These are phyloP conservation scores for Calonectria multiphialidica DNA, from an alignment of 2,329 filamentous ascomycete species.

Conservation along the genomic window DNA sequence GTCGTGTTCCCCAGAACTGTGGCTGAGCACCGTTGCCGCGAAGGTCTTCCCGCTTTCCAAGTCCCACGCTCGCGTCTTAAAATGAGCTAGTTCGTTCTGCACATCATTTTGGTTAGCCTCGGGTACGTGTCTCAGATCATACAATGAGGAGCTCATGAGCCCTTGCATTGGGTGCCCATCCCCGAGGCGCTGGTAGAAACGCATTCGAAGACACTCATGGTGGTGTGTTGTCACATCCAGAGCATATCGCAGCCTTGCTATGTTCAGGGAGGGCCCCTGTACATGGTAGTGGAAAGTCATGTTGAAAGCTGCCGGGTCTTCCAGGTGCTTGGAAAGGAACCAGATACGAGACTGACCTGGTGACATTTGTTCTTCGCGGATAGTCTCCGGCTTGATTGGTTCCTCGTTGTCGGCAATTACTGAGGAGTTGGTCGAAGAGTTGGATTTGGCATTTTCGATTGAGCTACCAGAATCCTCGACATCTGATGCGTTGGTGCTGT, in stretches of 20 bases:
- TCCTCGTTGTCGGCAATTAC: neutral
- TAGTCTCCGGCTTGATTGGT: constrained; percentile 2
- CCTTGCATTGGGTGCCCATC: constrained; percentile 37
- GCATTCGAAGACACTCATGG: constrained; percentile 38
- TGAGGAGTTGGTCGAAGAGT: constrained; percentile 11
- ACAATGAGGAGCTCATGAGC: constrained; percentile 37
- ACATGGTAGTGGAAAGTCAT: constrained; percentile 23
- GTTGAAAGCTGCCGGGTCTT: constrained; percentile 21
- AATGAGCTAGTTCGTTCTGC: constrained; percentile 41
- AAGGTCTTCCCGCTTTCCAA: constrained; percentile 51
- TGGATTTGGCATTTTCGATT: neutral
- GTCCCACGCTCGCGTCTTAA: constrained; percentile 50
- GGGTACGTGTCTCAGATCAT: constrained; percentile 44
- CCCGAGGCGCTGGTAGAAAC: constrained; percentile 30
- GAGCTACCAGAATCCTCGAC: constrained; percentile 12
- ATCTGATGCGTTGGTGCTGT: constrained; percentile 12
- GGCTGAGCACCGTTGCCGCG: constrained; percentile 50
- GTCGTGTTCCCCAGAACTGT: constrained; percentile 48
- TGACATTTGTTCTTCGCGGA: constrained; percentile 17
- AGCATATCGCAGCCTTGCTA: constrained; percentile 29
- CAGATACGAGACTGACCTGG: constrained; percentile 23
- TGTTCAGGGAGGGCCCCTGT: constrained; percentile 24
- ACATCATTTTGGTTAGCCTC: constrained; percentile 38
- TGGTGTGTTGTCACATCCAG: constrained; percentile 26
- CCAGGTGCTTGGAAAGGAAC: constrained; percentile 25